Base-by-base conservation (phyloP, 805 yeast species). In the Metschnikowia noctiluminum region DNA sequence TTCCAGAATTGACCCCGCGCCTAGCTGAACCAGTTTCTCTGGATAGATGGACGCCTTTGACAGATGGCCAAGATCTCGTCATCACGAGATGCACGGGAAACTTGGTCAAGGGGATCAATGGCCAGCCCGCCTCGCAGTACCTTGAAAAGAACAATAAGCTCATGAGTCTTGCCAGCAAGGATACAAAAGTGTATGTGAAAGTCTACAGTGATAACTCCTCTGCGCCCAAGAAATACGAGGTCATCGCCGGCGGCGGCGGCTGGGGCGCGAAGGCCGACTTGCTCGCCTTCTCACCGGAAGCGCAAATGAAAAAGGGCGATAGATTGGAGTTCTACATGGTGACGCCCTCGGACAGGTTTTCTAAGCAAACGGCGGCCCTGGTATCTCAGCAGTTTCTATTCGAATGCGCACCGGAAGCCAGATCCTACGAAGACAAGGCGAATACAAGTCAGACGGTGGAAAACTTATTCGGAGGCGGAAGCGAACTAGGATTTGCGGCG, bases 201-300 rank as follows among this genome's bases (percentile, higher is more conserved):
- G 32, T 73, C 12, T 55, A 53, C 46, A 49, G 57, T 27, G 50
- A 38, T 36, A 38, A 26, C 15, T 15, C 40, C 11, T 9, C 16
- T 10, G n/a, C 40, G 14, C 28, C 27, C 38, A 13, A 36, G 45
- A 67, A 74, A 46, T 77, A 68, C 61, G 77, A 79, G 58, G 82
- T 85, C 16, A 71, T 81, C 34, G 90, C 88, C 6, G 90, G 90
- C 4, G 90, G 90, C 2, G 85, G 89, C 2, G 82, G 84, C 2
- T 85, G 89, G 89, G 87, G 89, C 1, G 79, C 82, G 28, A 78
- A 84, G 48, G 82, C 86, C 2, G 79, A 79, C 32, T 78, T 82
- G 61, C 69, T 85, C n/a, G 90, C 81, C 1, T 61, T 85, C 11
- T 85, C 85, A 28, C 84, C 88, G 1, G 76, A 75, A 2, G 84